phyloP scores from a whole-genome alignment of 345 rosid species.

The Chamaenerion angustifolium region DNA sequence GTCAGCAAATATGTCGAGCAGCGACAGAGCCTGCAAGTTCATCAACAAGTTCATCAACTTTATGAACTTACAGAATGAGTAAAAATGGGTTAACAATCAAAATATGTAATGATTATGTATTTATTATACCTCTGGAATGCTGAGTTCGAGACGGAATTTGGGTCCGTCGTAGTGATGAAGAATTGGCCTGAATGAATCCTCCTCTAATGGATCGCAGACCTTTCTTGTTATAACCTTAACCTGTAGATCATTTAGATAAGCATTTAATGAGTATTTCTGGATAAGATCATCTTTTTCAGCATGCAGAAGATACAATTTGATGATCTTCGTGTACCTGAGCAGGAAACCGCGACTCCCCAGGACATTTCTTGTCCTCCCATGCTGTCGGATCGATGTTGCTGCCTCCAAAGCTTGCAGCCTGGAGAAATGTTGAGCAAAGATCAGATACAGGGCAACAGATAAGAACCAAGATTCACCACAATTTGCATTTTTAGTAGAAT shows the following conservation, averaged over 20 bases:
- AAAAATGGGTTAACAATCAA: neutral
- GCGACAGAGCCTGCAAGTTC: neutral
- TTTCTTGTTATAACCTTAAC: slow-evolving; percentile 8
- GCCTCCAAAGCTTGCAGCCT: slow-evolving; percentile 15
- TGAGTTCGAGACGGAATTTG: slow-evolving; percentile 13
- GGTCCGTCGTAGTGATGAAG: slow-evolving; percentile 16
- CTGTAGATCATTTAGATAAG: neutral
- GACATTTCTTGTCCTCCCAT: slow-evolving; percentile 15
- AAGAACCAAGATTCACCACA: too few species aligned
- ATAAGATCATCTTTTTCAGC: neutral
- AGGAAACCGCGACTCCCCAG: slow-evolving; percentile 9
- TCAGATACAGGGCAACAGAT: neutral
- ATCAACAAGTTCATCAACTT: neutral
- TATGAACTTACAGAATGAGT: neutral
- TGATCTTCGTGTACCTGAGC: slow-evolving; percentile 8
- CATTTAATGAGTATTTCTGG: neutral
- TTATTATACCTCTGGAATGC: slow-evolving; percentile 9
- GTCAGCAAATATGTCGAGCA: neutral
- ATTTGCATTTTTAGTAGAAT: too few species aligned
- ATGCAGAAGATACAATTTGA: neutral
- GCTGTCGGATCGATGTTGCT: slow-evolving; percentile 12
- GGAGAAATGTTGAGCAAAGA: neutral
- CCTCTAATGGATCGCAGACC: slow-evolving; percentile 9
- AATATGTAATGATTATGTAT: neutral
- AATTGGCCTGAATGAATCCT: slow-evolving; percentile 11